Base-by-base conservation (phyloP, 306 rosid genomes). In the Cicer arietinum region DNA sequence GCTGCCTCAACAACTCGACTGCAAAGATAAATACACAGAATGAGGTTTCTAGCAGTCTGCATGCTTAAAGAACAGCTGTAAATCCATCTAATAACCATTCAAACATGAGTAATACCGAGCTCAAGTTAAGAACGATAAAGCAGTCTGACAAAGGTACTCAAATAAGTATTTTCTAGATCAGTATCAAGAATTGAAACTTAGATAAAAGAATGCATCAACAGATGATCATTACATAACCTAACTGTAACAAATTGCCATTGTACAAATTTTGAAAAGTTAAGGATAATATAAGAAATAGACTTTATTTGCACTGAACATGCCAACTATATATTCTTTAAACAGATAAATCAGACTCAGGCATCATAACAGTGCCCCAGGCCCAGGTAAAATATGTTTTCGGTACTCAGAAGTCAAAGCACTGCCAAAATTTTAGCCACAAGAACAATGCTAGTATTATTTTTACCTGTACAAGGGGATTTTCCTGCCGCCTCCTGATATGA, bases 381-480 rank as follows among this genome's bases (percentile, higher is more conserved):
- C 20, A 54, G 6, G 41, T 58, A 16, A 57, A 65, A 35, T 40
- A 56, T 48, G 35, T 48, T 47, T 56, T 57, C 6, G 7, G 17
- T 47, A 67, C 14, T 77, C 17, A 14, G 48, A 63, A 30, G 56
- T 43, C 30, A 59, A 20, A 63, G 20, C 40, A 47, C 25, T 20
- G 42, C 16, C 16, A 42, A 66, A 76, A 25, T 41, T 4, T 1
- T 47, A 46, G 69, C 57, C 39, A 45, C 37, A 39, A 45, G 66
- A 51, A 53, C 37, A 64, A 13, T n/a, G 52, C 25, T 4, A 30
- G 57, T 58, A 40, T 16, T 59, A 42, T 1, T 30, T 68, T 77
- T 78, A 94, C 99, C 97, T 86, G 85, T 90, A 94, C 76, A 94
- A 79, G 48, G 93, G 95, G 77, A 87, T 76, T 77, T 85, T 92